Percentiles rank a stretch among this genome's conserved stretches.
Evolutionary conservation across 305 asterid species (phyloP).

Genomic region (Rubia balearica): DNA sequence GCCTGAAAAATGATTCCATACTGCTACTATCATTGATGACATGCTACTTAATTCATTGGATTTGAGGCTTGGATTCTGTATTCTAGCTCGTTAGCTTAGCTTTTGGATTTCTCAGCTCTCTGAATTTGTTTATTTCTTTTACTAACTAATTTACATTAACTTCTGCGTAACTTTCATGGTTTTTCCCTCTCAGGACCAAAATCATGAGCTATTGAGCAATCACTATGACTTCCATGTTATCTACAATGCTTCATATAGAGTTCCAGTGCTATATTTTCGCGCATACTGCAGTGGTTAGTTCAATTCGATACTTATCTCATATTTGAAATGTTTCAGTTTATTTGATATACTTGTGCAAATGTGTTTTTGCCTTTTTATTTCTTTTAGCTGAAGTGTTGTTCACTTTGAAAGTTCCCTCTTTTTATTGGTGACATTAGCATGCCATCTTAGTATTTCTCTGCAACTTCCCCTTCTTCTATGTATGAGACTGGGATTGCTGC

Average conservation of each 20-base stretch:
- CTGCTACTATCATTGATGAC: not conserved
- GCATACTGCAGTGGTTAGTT: constrained; percentile 67
- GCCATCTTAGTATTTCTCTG: not conserved
- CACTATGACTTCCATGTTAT: constrained; percentile 65
- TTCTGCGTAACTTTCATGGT: constrained; percentile 16
- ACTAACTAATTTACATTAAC: not conserved
- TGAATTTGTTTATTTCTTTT: not conserved
- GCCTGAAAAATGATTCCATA: not conserved
- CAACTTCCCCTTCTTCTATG: not conserved
- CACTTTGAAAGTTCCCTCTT: not conserved
- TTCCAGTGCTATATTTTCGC: constrained; percentile 81
- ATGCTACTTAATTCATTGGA: not conserved
- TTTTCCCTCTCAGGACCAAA: constrained; percentile 35
- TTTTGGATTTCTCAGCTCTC: not conserved
- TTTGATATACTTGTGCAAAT: not conserved
- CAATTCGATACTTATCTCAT: not conserved
- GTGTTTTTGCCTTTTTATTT: not conserved
- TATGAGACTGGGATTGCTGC: not conserved
- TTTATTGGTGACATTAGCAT: not conserved
- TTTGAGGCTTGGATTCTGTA: constrained; percentile 4
- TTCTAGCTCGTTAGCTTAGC: not conserved
- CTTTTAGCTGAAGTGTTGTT: not conserved
- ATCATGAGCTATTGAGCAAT: constrained; percentile 33
- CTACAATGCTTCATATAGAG: constrained; percentile 69
- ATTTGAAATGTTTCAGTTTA: not conserved